Base-by-base conservation (phyloP, 2,329 filamentous ascomycete species). In the Salinomyces thailandicus region DNA sequence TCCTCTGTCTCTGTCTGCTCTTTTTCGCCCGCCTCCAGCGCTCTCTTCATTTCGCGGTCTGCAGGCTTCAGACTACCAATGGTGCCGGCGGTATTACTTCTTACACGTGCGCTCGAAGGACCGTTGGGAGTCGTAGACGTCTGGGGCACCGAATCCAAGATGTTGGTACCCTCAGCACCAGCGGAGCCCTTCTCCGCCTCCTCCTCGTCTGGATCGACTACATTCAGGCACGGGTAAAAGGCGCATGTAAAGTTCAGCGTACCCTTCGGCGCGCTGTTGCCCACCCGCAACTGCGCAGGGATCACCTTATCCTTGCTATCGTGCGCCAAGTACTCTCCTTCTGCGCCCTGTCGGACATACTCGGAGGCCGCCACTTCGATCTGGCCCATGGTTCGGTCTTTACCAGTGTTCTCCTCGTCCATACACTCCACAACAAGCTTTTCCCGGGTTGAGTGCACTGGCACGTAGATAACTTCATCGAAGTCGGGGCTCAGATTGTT, bases 401-500 rank as follows among this genome's bases (percentile, higher is more conserved):
- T 91, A 51, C 85, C 85, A 54, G 96, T 72, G 49, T 79, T 87
- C 62, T 98, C 91, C 43, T 91, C 78, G 52, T 98, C 91, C 89
- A 98, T 94, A 46, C 96, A 86, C 60, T 98, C 91, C 13, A 98
- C 64, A 1, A 79, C 77, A 18, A 98, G 68, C 53, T 82, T 85
- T 58, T 98, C 91, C 19, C 85, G 80, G 11, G 73, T 53, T 5
- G 80, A 86, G 58, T 95, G 89, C 39, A 98, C 74, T 1, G 93
- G 89, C 1, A 98, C 73, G 55, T 98, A 98, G 15, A 95, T 73
- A 16, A 98, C 79, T 62, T 98, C 91, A 53, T 98, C 86, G 79
- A 84, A 98, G 36, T 91, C 82, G 2, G 91, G 91, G 57, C 93
- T 85, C 39, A 98, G 75, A 44, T 95, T 93, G 63, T 94, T 98